These are phyloP conservation scores for Arachis stenosperma DNA, from an alignment of 306 rosid species.

Conservation along the genomic window DNA sequence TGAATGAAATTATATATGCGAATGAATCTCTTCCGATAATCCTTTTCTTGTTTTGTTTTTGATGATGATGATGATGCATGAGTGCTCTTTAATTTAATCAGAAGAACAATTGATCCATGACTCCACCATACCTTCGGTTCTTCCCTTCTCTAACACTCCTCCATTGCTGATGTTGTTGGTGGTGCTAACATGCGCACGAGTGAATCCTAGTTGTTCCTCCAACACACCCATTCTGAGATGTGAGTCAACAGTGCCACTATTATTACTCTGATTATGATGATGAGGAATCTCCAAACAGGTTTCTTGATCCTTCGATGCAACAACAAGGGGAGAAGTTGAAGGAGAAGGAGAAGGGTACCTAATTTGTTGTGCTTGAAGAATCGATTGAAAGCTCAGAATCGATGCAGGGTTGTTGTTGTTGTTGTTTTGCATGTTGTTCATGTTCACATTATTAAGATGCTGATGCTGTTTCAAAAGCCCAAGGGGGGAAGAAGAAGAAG, in stretches of 20 bases:
- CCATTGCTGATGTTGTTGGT: slow-evolving; percentile 15
- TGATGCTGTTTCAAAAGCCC: neutral
- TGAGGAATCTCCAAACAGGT: slow-evolving; percentile 44
- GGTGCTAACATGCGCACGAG: slow-evolving; percentile 39
- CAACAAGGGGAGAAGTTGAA: slow-evolving; percentile 26
- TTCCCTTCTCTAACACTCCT: slow-evolving; percentile 45
- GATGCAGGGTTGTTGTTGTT: slow-evolving; percentile 5
- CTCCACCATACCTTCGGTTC: slow-evolving; percentile 92
- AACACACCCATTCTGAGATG: slow-evolving; percentile 49
- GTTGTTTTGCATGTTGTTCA: slow-evolving; percentile 50
- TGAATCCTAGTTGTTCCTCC: slow-evolving; percentile 61
- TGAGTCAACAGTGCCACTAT: slow-evolving; percentile 7
- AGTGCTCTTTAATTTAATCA: slow-evolving; percentile 43
- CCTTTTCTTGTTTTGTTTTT: neutral
- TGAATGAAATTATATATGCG: slow-evolving; percentile 20
- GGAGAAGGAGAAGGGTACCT: slow-evolving; percentile 38
- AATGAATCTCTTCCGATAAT: neutral
- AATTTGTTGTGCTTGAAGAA: slow-evolving; percentile 44
- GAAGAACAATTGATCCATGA: slow-evolving; percentile 96
- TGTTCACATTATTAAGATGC: neutral
- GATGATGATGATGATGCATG: neutral
- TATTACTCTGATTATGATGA: no score
- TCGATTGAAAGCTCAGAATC: slow-evolving; percentile 58
- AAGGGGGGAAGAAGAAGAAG: neutral
- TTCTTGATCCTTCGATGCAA: slow-evolving; percentile 41